Percentiles rank a stretch among this genome's conserved stretches.
Conservation (phyloP, 345 rosid genomes). For the Bruguiera gymnorhiza region DNA sequence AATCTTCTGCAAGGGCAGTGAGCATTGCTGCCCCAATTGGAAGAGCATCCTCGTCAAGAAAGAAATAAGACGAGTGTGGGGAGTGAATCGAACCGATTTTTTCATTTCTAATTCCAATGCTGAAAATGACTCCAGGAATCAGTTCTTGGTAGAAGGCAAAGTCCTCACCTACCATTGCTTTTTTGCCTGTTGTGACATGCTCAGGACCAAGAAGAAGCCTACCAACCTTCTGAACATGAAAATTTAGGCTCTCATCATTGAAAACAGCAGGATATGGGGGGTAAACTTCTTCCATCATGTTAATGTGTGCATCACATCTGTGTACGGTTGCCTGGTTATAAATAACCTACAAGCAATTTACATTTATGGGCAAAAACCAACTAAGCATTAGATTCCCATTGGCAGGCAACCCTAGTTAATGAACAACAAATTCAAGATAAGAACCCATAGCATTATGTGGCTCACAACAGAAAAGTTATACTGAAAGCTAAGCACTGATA, state of each 20-base stretch:
- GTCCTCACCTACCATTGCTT: conserved; percentile 79
- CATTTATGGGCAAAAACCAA: neutral
- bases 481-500: too few relatives aligned
- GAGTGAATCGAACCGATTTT: conserved; percentile 60
- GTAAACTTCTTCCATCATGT: conserved; percentile 39
- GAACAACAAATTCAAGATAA: too few relatives aligned
- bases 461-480: too few relatives aligned
- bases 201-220: conserved; percentile 55
- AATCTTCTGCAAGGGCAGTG: conserved; percentile 64
- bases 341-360: conserved; percentile 48
- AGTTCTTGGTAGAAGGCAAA: conserved; percentile 72
- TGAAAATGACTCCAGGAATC: conserved; percentile 67
- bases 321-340: conserved; percentile 62
- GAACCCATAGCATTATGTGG: too few relatives aligned
- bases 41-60: conserved; percentile 72
- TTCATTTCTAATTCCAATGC: conserved; percentile 67
- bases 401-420: too few relatives aligned
- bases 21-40: conserved; percentile 73
- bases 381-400: neutral
- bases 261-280: conserved; percentile 62
- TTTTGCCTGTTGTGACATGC: conserved; percentile 40
- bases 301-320: conserved; percentile 54
- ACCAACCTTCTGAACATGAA: conserved; percentile 47
- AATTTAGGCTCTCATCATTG: conserved; percentile 57
- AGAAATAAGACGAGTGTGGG: conserved; percentile 71